Conservation (phyloP, 1,284 basidiomycete genomes). For the Bondarzewia mesenterica region DNA sequence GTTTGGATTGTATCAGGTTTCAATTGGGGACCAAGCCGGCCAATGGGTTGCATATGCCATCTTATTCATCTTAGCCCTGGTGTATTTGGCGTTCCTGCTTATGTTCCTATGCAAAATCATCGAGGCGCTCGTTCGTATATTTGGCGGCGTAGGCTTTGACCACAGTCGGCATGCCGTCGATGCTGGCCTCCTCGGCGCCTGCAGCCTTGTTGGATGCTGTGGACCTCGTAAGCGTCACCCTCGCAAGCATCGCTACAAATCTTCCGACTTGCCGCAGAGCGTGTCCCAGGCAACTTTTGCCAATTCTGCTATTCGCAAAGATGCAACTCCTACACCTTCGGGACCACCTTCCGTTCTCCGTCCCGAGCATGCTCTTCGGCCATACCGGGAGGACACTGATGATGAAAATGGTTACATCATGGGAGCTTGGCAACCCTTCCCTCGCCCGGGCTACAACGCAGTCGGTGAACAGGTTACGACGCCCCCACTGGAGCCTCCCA, state of each 20-base stretch:
- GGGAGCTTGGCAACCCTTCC: conserved; percentile 76
- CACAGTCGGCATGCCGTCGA: conserved; percentile 74
- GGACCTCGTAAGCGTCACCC: conserved; percentile 43
- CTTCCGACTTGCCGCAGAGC: conserved; percentile 21
- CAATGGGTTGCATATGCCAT: conserved; percentile 94
- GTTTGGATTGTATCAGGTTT: conserved; percentile 45
- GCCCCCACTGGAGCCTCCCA: conserved; percentile 23
- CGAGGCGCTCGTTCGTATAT: conserved; percentile 77
- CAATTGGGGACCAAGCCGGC: conserved; percentile 65
- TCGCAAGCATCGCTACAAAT: conserved; percentile 19
- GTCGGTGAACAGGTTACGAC: conserved; percentile 26
- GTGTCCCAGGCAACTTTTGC: conserved; percentile 17
- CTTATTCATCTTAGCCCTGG: conserved; percentile 78
- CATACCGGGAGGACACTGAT: conserved; percentile 71
- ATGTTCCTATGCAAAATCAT: conserved; percentile 82
- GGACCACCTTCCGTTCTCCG: conserved; percentile 66
- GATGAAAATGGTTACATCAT: conserved; percentile 78
- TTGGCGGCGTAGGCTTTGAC: conserved; percentile 79
- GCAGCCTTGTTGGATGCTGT: conserved; percentile 69
- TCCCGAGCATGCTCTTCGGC: conserved; percentile 68
- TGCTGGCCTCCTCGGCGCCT: conserved; percentile 79
- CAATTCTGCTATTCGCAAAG: conserved; percentile 16
- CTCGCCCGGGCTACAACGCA: conserved; percentile 42
- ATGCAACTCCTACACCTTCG: conserved; percentile 36
- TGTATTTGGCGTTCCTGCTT: conserved; percentile 73